Evolutionary conservation across 2,329 filamentous ascomycete species (phyloP), one percentile per base, ranked within the genome.

Genomic region (Cercospora citrullina): DNA sequence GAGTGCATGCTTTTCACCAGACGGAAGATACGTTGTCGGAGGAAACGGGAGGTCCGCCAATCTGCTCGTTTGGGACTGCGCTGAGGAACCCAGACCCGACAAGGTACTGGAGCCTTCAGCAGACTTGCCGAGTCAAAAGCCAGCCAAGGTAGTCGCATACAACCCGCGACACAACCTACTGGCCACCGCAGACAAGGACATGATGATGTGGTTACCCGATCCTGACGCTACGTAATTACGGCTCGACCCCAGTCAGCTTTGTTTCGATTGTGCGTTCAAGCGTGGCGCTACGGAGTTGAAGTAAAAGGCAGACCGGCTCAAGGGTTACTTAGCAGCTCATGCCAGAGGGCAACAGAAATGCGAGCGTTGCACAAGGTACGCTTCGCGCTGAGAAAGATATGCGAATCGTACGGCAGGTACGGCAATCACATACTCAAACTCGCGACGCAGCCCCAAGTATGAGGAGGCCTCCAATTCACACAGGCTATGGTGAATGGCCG

Each of bases 111-210:
- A 87, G 48, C 91, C 91, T 61, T 85, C 82, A 57, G 85, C 85
- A 79, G 87, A 87, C 58, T 81, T 91, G 58, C 87, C 90, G 48
- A 89, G 90, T 72, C 80, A 70, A 76, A 88, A 84, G 77, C 89
- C 87, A 80, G 88, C 88, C 4, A 91, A 91, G 0, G 86, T 96
- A 12, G 84, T 97, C 51, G 92, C 91, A 23, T 95, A 93, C 78
- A 98, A 97, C 77, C 95, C 94, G 28, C 87, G 94, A 60, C 95
- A 91, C 80, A 97, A 98, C 79, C 89, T 97, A 82, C 86, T 98
- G 72, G 94, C 93, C 8, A 95, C 90, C 55, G 95, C 93, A 3
- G 94, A 98, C 74, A 90, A 90, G 76, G 93, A 97, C 63, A 72
- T 84, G n/a, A 75, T 81, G 64, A 73, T 85, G 16, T 85, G 83